Evolutionary conservation across 2,329 filamentous ascomycete genomes (phyloP).

Genomic region (Apiospora marii): DNA sequence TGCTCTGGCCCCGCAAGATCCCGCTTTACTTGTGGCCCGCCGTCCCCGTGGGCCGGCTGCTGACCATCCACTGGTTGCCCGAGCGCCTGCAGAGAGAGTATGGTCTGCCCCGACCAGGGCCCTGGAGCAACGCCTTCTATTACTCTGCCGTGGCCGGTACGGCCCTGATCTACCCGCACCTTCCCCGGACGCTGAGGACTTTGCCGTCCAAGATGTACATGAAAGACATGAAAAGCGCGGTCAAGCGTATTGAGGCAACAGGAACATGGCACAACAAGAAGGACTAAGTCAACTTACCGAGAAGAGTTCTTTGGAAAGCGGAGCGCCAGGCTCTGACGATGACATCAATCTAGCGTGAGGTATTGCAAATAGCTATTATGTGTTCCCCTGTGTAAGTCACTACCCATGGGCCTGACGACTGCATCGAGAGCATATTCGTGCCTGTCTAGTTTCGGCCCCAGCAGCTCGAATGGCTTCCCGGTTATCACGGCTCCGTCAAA

Average conservation of each 20-base stretch:
- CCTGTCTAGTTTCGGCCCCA: neutral
- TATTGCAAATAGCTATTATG: no score
- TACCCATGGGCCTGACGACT: neutral
- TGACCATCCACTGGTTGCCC: conserved; percentile 41
- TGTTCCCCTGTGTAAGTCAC: neutral
- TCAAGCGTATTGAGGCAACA: conserved; percentile 29
- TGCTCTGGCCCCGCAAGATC: conserved; percentile 39
- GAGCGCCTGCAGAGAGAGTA: conserved; percentile 39
- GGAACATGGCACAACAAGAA: conserved; percentile 33
- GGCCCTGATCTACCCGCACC: conserved; percentile 35
- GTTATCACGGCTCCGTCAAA: neutral
- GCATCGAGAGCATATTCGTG: neutral
- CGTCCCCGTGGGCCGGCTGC: conserved; percentile 39
- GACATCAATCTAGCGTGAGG: neutral
- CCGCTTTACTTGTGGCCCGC: conserved; percentile 37
- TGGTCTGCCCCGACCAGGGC: conserved; percentile 35
- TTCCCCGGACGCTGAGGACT: conserved; percentile 38
- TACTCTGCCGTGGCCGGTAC: conserved; percentile 33
- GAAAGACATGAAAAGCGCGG: conserved; percentile 42
- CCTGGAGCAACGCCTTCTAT: conserved; percentile 32
- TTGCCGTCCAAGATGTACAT: conserved; percentile 41
- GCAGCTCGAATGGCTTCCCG: neutral
- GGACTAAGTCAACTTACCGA: neutral
- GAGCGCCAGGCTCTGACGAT: neutral
- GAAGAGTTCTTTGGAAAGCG: neutral